Percentiles rank a stretch among this genome's conserved stretches.
These are phyloP conservation scores for Dactylellina haptotyla DNA, from an alignment of 2,329 filamentous ascomycete species.

Conservation along the genomic window DNA sequence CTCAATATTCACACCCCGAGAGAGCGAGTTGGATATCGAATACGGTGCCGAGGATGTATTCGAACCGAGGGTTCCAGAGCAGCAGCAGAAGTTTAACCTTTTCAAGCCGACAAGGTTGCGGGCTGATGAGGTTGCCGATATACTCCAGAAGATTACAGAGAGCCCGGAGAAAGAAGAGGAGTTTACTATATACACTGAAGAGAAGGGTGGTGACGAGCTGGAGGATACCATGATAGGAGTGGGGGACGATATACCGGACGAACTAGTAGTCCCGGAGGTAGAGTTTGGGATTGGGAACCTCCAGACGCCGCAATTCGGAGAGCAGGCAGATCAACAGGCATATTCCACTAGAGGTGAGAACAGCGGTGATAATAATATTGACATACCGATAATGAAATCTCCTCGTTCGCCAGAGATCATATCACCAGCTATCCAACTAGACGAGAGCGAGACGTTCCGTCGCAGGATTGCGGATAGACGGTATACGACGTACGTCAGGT, in stretches of 20 bases:
- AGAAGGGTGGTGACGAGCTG: background rate
- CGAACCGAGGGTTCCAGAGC: conserved; percentile 1
- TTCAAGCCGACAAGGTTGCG: conserved; percentile 10
- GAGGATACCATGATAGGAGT: background rate
- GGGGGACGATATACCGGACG: conserved; percentile 11
- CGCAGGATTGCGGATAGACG: background rate
- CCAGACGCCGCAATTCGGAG: conserved; percentile 8
- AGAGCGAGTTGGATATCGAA: background rate
- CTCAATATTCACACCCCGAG: background rate
- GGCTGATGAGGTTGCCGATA: background rate
- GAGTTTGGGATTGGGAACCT: background rate
- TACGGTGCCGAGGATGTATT: background rate
- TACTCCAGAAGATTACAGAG: conserved; percentile 17
- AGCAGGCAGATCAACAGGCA: background rate
- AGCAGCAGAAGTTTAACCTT: background rate
- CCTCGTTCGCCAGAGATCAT: background rate
- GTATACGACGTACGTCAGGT: conserved; percentile 6
- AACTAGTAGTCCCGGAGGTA: background rate
- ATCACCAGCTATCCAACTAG: background rate
- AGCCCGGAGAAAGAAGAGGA: background rate
- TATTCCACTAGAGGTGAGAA: background rate
- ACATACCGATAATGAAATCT: background rate
- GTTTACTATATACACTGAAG: background rate
- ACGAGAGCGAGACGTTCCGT: background rate
- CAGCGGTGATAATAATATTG: background rate